These are phyloP conservation scores for Pyricularia sp. DNA, from an alignment of 2,329 filamentous ascomycete species.

Conservation along the genomic window DNA sequence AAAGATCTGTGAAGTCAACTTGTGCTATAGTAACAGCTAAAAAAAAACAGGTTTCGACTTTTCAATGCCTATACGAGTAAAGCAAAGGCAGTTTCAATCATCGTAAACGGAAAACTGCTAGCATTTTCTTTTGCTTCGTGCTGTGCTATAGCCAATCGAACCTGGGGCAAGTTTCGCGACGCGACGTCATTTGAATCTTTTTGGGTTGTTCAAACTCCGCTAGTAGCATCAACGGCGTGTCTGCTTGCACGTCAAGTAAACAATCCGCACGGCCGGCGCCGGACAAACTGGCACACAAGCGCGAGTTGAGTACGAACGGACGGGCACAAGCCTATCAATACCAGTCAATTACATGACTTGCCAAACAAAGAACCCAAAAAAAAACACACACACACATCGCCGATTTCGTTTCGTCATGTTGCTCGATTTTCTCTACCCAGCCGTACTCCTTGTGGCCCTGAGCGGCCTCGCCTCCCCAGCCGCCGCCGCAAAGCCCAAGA, in stretches of 20 bases:
- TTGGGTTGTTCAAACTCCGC: neutral
- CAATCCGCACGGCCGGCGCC: neutral
- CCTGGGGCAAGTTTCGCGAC: neutral
- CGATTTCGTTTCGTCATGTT: slow-evolving; percentile 2
- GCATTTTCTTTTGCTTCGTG: neutral
- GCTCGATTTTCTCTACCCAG: slow-evolving; percentile 5
- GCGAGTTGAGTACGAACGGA: neutral
- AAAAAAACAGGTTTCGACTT: too few species aligned
- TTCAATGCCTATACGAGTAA: neutral
- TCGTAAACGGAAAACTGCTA: neutral
- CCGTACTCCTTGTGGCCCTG: slow-evolving; percentile 5
- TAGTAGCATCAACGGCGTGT: neutral
- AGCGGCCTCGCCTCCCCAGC: slow-evolving; percentile 6
- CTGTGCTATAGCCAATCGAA: neutral
- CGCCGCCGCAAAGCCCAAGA: slow-evolving; percentile 26
- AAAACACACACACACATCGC: neutral
- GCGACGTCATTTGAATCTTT: neutral
- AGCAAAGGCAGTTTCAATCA: too few species aligned
- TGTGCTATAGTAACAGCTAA: too few species aligned
- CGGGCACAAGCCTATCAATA: neutral
- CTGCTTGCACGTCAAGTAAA: neutral
- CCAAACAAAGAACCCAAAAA: too few species aligned
- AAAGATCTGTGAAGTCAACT: neutral
- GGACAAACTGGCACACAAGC: neutral
- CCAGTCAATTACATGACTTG: neutral